Percentiles rank a stretch among this genome's conserved stretches.
Evolutionary conservation across 2,329 filamentous ascomycete genomes (phyloP).

Genomic region (Aspergillaceae sp.): DNA sequence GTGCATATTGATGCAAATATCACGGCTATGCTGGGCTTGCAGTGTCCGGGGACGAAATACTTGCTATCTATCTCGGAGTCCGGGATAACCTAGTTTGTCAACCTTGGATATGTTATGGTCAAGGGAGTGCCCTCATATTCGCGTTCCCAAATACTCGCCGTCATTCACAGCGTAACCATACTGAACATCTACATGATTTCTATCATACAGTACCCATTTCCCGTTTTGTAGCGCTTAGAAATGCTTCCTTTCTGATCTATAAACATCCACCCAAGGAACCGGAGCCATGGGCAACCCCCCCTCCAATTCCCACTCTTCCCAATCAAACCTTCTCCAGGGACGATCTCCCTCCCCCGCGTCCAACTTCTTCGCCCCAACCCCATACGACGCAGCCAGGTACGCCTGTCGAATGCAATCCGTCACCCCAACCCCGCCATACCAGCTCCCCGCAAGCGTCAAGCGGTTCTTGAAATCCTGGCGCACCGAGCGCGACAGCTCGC

Average conservation of each 20-base stretch:
- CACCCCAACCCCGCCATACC: constrained; percentile 44
- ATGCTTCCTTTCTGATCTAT: constrained; percentile 6
- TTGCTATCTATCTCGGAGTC: no score
- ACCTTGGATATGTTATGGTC: no score
- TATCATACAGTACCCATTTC: not conserved
- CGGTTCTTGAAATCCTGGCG: constrained; percentile 50
- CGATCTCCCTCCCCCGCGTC: constrained; percentile 2
- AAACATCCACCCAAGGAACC: constrained; percentile 9
- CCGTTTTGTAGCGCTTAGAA: not conserved
- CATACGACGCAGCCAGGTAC: constrained; percentile 43
- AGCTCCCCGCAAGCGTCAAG: constrained; percentile 54
- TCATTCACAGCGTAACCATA: not conserved
- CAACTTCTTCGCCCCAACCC: constrained; percentile 28
- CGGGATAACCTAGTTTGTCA: no score
- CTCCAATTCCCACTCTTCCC: constrained; percentile 19
- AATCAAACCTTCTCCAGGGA: constrained; percentile 15
- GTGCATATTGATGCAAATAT: no score
- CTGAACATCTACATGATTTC: not conserved
- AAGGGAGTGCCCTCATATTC: no score
- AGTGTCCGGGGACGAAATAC: no score
- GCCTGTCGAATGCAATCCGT: constrained; percentile 51
- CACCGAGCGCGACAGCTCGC: constrained; percentile 48
- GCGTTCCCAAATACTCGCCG: no score
- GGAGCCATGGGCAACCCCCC: constrained; percentile 24
- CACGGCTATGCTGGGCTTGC: no score